These are phyloP conservation scores for Neurospora sp. DNA, from an alignment of 495 filamentous ascomycete species.

Conservation along the genomic window DNA sequence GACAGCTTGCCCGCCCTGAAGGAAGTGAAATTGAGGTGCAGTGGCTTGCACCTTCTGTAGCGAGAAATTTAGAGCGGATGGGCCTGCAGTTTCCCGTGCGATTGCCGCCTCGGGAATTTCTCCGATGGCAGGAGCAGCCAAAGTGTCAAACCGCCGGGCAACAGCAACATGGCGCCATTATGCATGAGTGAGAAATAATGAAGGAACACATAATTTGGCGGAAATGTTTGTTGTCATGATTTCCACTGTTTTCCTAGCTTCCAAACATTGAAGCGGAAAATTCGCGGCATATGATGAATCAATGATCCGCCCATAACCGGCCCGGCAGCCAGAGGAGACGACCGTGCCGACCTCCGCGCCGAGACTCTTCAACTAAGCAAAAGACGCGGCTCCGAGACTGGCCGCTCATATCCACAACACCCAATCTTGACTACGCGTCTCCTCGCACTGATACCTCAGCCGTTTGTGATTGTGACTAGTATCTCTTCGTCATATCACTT, in stretches of 20 bases:
- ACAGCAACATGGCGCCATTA: not conserved
- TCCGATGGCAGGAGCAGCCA: slow-evolving; percentile 2
- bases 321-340: not conserved
- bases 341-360: not conserved
- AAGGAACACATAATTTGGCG: not conserved
- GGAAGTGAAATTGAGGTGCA: not conserved
- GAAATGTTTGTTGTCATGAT: not conserved
- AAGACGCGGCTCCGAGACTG: not conserved
- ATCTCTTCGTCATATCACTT: not conserved
- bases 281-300: not conserved
- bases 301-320: not conserved
- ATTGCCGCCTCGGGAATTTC: slow-evolving; percentile 2
- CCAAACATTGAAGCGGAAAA: not conserved
- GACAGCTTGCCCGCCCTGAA: not conserved
- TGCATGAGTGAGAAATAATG: not conserved
- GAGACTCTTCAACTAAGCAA: not conserved
- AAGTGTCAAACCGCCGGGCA: not conserved
- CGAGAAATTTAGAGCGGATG: not conserved
- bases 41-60: not conserved
- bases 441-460: not conserved
- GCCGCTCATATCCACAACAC: not conserved
- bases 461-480: not conserved
- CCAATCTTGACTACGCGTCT: not conserved
- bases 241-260: not conserved
- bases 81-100: not conserved